Conservation (phyloP, 768 basidiomycete species). For the Xanthoconium purpureum region DNA sequence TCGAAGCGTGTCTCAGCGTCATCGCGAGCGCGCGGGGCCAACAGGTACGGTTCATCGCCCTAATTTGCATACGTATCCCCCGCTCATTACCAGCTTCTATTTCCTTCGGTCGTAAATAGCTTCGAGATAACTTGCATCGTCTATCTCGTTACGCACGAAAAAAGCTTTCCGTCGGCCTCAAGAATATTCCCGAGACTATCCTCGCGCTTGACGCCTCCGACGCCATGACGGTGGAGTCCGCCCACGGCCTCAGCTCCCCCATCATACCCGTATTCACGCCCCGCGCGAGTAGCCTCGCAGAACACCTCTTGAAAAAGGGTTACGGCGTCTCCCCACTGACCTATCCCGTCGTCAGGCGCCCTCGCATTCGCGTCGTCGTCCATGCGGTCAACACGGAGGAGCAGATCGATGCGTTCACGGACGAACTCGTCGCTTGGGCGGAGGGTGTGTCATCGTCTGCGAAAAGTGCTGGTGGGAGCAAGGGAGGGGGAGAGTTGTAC, state of each 20-base stretch:
- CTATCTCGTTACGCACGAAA: conserved; percentile 11
- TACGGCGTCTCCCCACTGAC: conserved; percentile 7
- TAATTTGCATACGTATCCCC: too few species aligned
- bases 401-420: background rate
- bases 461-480: background rate
- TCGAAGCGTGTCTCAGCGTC: conserved; percentile 43
- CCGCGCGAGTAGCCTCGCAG: background rate
- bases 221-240: background rate
- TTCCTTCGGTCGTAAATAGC: conserved; percentile 1
- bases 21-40: conserved; percentile 13
- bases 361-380: conserved; percentile 13
- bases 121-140: conserved; percentile 6
- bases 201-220: background rate
- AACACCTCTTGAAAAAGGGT: conserved; percentile 10
- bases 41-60: conserved; percentile 8
- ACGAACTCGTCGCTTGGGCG: background rate
- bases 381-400: conserved; percentile 17
- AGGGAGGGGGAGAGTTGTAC: background rate
- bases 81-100: background rate
- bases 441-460: background rate
- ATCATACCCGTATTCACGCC: conserved; percentile 19
- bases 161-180: background rate
- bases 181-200: conserved; percentile 3
- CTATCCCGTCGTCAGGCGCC: conserved; percentile 6
- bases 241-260: conserved; percentile 8